Percentiles rank a stretch among this genome's conserved stretches.
Conservation (phyloP, 768 basidiomycete genomes). For the Tricholoma furcatifolium region DNA sequence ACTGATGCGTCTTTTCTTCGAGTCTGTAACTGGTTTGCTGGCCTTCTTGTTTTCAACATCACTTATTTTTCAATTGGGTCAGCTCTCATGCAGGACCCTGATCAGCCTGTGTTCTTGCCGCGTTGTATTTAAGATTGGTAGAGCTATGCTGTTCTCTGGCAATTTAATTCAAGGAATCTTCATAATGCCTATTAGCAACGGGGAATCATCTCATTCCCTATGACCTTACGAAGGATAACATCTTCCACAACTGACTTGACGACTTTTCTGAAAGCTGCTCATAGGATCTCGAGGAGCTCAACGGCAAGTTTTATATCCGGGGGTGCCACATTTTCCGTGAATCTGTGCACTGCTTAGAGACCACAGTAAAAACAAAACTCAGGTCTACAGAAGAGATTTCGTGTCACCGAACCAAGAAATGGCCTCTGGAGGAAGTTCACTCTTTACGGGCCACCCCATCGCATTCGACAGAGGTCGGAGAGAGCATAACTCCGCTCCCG, state of each 20-base stretch:
- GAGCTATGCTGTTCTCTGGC: conserved; percentile 25
- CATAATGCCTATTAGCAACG: conserved; percentile 32
- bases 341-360: not conserved
- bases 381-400: conserved; percentile 13
- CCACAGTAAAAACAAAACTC: conserved; percentile 9
- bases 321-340: conserved; percentile 8
- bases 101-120: conserved; percentile 40
- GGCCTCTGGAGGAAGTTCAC: not conserved
- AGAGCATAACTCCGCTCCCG: too few relatives aligned
- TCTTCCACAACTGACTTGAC: conserved; percentile 39
- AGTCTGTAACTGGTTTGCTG: not conserved
- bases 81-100: conserved; percentile 23
- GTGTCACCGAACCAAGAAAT: conserved; percentile 11
- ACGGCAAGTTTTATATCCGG: conserved; percentile 12
- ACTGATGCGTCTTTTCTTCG: not conserved
- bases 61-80: conserved; percentile 28
- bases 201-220: conserved; percentile 46
- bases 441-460: too few relatives aligned
- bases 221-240: conserved; percentile 30
- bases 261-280: conserved; percentile 19
- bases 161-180: not conserved
- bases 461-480: too few relatives aligned
- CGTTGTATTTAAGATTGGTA: conserved; percentile 37
- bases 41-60: conserved; percentile 17
- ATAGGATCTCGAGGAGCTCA: conserved; percentile 8